Percentiles rank a stretch among this genome's conserved stretches.
phyloP scores from a whole-genome alignment of 257 asterid genomes.

The Paraleonurus japonicus region DNA sequence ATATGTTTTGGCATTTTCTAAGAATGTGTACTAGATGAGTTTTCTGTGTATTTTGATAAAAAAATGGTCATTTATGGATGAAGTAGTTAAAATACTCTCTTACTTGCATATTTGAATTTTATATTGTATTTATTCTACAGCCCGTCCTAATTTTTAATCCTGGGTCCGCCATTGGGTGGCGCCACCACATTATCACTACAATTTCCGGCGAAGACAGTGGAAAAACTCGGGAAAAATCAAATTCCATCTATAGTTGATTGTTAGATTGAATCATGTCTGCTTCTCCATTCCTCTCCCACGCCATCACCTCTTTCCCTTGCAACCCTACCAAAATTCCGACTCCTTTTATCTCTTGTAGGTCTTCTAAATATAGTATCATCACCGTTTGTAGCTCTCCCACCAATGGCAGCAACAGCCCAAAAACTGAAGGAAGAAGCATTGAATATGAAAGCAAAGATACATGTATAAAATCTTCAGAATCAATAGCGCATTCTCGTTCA shows the following conservation, averaged over 20 bases:
- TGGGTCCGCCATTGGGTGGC: too few relatives aligned
- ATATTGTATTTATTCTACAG: too few relatives aligned
- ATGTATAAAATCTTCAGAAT: slow-evolving; percentile 27
- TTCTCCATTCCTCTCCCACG: slow-evolving; percentile 29
- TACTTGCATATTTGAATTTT: too few relatives aligned
- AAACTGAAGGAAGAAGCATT: slow-evolving; percentile 20
- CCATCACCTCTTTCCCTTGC: slow-evolving; percentile 28
- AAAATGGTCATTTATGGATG: too few relatives aligned
- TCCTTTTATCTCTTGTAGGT: slow-evolving; percentile 20
- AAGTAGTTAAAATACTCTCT: too few relatives aligned
- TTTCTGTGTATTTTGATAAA: too few relatives aligned
- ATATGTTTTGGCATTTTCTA: too few relatives aligned
- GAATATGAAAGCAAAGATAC: slow-evolving; percentile 28
- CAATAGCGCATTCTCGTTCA: slow-evolving; percentile 36
- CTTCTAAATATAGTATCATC: slow-evolving; percentile 19
- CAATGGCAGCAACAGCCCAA: slow-evolving; percentile 17
- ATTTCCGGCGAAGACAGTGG: not conserved
- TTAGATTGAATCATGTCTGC: slow-evolving; percentile 36
- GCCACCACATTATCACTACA: not conserved
- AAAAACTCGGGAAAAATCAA: not conserved
- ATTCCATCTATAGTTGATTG: not conserved
- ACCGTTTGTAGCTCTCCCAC: slow-evolving; percentile 26
- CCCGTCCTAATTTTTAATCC: too few relatives aligned
- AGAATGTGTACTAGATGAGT: too few relatives aligned
- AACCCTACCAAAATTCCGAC: slow-evolving; percentile 30